Conservation (phyloP, 805 yeast species). For the Candida coquimbonensis region DNA sequence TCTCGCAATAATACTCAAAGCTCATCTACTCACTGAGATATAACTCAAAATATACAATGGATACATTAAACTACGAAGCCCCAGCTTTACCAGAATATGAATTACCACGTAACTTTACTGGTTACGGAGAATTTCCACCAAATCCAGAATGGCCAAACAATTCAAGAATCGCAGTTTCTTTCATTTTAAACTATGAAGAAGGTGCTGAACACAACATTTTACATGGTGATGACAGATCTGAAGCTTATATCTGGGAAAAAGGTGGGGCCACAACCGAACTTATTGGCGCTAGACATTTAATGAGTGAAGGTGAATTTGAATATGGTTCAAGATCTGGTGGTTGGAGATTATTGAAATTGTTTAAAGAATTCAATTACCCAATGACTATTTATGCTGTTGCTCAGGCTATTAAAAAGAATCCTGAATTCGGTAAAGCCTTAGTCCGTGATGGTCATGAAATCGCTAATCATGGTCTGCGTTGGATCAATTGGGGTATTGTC, state of each 20-base stretch:
- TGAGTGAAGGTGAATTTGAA: slow-evolving; percentile 28
- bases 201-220: slow-evolving; percentile 26
- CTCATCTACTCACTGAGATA: neutral
- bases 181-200: slow-evolving; percentile 30
- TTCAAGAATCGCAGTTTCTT: slow-evolving; percentile 26
- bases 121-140: slow-evolving; percentile 26
- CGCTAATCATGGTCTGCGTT: slow-evolving; percentile 31
- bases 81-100: slow-evolving; percentile 10
- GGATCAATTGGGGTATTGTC: slow-evolving; percentile 27
- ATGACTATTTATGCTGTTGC: slow-evolving; percentile 34
- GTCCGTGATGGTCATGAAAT: slow-evolving; percentile 33
- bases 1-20: neutral
- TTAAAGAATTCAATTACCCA: slow-evolving; percentile 26
- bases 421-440: slow-evolving; percentile 28
- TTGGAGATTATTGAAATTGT: slow-evolving; percentile 28
- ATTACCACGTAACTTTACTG: slow-evolving; percentile 23
- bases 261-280: slow-evolving; percentile 10
- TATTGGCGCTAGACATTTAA: slow-evolving; percentile 20
- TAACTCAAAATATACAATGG: neutral
- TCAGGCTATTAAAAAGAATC: slow-evolving; percentile 29
- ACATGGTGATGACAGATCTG: slow-evolving; percentile 24
- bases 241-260: slow-evolving; percentile 16
- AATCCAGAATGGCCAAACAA: slow-evolving; percentile 29
- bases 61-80: neutral
- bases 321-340: slow-evolving; percentile 29